Base-by-base conservation (phyloP, 2,329 filamentous ascomycete species). In the Clonostachys rhizophaga region DNA sequence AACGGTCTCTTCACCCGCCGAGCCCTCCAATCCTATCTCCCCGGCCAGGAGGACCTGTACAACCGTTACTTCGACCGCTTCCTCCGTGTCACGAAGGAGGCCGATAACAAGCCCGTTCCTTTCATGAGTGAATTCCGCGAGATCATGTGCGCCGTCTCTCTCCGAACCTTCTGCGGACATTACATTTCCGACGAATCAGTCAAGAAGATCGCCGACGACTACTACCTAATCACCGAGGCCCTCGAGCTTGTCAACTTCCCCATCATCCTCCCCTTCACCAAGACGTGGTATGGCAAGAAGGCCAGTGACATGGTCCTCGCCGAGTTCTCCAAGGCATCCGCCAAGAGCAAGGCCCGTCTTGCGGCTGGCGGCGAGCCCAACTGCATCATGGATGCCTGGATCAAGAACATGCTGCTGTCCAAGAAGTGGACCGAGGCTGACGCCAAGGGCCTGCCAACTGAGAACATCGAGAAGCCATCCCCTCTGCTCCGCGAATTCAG, bases 231-330 rank as follows among this genome's bases (percentile, higher is more conserved):
- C 64, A 97, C 94, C 13, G 92, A 89, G 49, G 94, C 94, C 18
- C 81, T 97, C 56, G 94, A 99, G 69, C 81, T 97, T 43, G 94
- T 99, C 76, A 97, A 97, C 76, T 96, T 97, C 76, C 92, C 94
- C 50, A 87, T 97, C 70, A 96, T 97, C 64, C 70, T 97, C 39
- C 92, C 92, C 37, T 97, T 82, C 76, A 96, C 91, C 64, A 92
- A 91, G 75, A 91, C 91, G 5, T 97, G 91, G 91, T 95, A 95
- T 62, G 94, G 92, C 58, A 96, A 96, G 79, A 95, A 91, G 73
- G 90, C 91, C 34, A 85, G 92, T 49, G 89, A 96, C 61, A 90
- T 95, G 84, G 90, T 96, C 35, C 76, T 97, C 54, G 79, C 78
- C 43, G 91, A 96, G 65, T 97, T 97, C 62, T 73, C 86, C 64